These are phyloP conservation scores for Meripilus lineatus DNA, from an alignment of 1,284 basidiomycete genomes.

Conservation along the genomic window DNA sequence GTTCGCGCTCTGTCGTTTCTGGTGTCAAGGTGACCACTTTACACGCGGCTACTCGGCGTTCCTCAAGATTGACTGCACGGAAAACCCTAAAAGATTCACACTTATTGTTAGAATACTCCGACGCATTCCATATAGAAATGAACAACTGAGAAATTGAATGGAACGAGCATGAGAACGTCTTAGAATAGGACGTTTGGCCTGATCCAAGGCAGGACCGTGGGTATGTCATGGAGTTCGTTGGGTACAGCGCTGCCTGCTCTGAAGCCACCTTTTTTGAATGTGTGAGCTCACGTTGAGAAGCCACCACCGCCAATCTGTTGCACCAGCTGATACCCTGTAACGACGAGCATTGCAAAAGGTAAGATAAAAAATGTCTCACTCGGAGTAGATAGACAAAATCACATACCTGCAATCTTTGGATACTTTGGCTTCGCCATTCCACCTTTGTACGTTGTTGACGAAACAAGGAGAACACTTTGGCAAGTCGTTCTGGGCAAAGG, in stretches of 20 bases:
- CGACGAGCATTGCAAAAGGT: neutral
- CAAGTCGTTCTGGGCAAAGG: too few species aligned
- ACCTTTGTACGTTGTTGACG: too few species aligned
- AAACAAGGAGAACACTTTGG: too few species aligned
- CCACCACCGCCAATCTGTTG: slow-evolving; percentile 81
- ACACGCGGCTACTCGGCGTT: slow-evolving; percentile 74
- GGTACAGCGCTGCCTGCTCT: too few species aligned
- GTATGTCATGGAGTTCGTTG: too few species aligned
- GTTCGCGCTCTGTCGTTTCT: slow-evolving; percentile 54
- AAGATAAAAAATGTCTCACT: neutral
- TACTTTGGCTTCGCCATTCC: neutral
- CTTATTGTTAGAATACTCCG: neutral
- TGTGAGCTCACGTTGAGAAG: slow-evolving; percentile 73
- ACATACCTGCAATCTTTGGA: slow-evolving; percentile 1
- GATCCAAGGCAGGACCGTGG: too few species aligned
- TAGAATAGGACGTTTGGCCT: too few species aligned
- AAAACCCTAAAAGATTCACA: slow-evolving; percentile 57
- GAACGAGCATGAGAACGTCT: neutral
- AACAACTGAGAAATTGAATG: slow-evolving; percentile 4
- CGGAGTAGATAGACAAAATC: too few species aligned
- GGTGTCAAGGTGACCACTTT: slow-evolving; percentile 71
- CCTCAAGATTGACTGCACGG: slow-evolving; percentile 68
- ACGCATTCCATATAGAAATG: too few species aligned
- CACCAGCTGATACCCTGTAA: slow-evolving; percentile 63
- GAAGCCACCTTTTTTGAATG: too few species aligned